Conservation (phyloP, 2,329 filamentous ascomycete species). For the Colletotrichum nymphaeae region DNA sequence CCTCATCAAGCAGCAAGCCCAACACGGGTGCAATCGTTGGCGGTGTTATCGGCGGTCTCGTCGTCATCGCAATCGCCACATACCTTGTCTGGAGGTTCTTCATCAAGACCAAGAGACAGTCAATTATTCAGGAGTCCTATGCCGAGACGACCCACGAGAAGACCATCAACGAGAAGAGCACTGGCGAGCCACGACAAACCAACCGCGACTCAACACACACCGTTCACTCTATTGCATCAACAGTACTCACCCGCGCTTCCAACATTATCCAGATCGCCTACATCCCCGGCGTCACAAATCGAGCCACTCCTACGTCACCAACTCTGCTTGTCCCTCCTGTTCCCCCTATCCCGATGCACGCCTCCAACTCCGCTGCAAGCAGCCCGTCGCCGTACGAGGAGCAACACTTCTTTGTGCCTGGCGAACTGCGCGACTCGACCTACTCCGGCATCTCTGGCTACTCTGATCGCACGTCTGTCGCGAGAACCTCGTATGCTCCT, state of each 20-base stretch:
- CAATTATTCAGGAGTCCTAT: conserved; percentile 64
- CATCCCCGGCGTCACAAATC: conserved; percentile 95
- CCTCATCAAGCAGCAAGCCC: conserved; percentile 51
- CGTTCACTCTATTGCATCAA: conserved; percentile 93
- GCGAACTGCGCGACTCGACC: conserved; percentile 89
- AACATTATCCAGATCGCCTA: conserved; percentile 99
- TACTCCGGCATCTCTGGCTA: conserved; percentile 81
- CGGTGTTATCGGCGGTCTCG: conserved; percentile 87
- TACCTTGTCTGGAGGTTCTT: conserved; percentile 91
- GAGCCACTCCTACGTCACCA: conserved; percentile 86
- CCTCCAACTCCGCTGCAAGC: conserved; percentile 61
- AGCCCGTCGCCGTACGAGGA: conserved; percentile 73
- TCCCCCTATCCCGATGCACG: conserved; percentile 83
- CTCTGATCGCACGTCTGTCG: conserved; percentile 71
- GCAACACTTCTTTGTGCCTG: conserved; percentile 93
- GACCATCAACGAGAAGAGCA: conserved; percentile 63
- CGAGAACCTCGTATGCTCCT: conserved; percentile 67
- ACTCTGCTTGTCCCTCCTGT: conserved; percentile 89
- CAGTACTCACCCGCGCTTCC: conserved; percentile 92
- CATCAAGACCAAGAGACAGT: conserved; percentile 81
- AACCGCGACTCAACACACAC: conserved; percentile 84
- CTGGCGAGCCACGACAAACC: conserved; percentile 61
- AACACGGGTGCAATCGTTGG: conserved; percentile 90
- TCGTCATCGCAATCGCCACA: conserved; percentile 77
- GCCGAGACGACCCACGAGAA: conserved; percentile 70